Evolutionary conservation across 495 filamentous ascomycete genomes (phyloP), one percentile per base, ranked within the genome.

Genomic region (Penicillium salamii): DNA sequence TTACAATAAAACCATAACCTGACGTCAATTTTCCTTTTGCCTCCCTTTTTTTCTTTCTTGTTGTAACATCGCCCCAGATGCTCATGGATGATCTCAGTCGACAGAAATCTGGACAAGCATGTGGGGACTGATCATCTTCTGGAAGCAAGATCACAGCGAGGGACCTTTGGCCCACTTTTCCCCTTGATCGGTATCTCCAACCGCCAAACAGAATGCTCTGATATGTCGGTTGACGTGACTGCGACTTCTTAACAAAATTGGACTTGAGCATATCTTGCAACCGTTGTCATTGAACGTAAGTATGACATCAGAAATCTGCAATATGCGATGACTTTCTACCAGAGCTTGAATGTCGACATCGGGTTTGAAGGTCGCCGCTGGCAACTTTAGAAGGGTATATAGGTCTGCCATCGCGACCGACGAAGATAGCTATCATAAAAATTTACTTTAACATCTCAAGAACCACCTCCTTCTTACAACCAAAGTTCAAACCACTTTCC

Each of bases 241-340:
- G 7, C 52, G 40, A 18, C 24, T 35, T 20, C 23, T 18, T 38
- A 13, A 37, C 35, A 42, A 49, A 44, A 23, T 52, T 41, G 41
- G 50, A 35, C 24, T 55, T 28, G 31, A 15, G 36, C n/a, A 29
- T 46, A 24, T 13, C 32, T 40, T 35, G 28, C 13, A 23, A 26
- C 13, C 11, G 17, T 21, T 35, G 33, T 15, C 11, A 21, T 12
- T 2, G 23, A 47, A 53, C 59, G 67, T 72, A 68, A 72, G 54
- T 35, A 50, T 72, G 69, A 72, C 67, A 69, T 72, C 69, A 70
- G 49, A 20, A 17, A 19, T 33, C 21, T 48, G 23, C 8, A n/a
- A 8, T 26, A 7, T 24, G 14, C 31, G 20, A 36, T 12, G 13
- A 13, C 13, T 19, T 48, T 35, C 26, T 14, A 18, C 39, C 38